Conservation (phyloP, 2,329 filamentous ascomycete species). For the Scedosporium apiospermum region DNA sequence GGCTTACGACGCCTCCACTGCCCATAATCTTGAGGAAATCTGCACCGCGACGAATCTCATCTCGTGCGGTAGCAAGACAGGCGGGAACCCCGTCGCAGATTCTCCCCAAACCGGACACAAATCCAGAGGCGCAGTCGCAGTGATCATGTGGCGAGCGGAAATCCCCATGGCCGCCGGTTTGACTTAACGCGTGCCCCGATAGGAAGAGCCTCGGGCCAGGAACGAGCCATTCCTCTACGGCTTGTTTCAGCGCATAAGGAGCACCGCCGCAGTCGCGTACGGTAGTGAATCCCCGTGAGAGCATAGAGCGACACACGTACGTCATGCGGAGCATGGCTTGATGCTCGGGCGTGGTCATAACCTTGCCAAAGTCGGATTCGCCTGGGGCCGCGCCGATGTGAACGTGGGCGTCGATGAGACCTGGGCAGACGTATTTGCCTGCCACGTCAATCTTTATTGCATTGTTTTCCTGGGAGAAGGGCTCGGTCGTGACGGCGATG, state of each 20-base stretch:
- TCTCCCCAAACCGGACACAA: conserved; percentile 22
- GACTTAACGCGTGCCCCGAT: conserved; percentile 41
- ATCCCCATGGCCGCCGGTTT: conserved; percentile 51
- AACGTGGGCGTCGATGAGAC: conserved; percentile 24
- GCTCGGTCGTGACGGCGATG: no score
- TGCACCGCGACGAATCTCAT: conserved; percentile 44
- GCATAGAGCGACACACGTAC: conserved; percentile 37
- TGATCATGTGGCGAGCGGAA: conserved; percentile 33
- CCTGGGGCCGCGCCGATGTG: conserved; percentile 21
- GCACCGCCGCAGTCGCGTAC: conserved; percentile 51
- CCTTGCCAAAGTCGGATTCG: conserved; percentile 13
- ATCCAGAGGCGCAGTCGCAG: conserved; percentile 28
- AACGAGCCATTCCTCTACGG: conserved; percentile 44
- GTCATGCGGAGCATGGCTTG: no score
- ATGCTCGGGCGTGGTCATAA: no score
- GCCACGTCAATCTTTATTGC: conserved; percentile 12
- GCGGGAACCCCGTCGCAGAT: conserved; percentile 45
- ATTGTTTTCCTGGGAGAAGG: no score
- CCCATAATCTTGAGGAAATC: conserved; percentile 57
- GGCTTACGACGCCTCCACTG: conserved; percentile 45
- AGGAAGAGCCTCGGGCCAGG: conserved; percentile 48
- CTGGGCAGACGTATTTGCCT: conserved; percentile 21
- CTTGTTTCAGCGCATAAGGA: conserved; percentile 42
- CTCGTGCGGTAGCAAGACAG: conserved; percentile 40
- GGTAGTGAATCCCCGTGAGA: conserved; percentile 48